phyloP scores from a whole-genome alignment of 2,329 filamentous ascomycete species.

The Hypoxylon rubiginosum region DNA sequence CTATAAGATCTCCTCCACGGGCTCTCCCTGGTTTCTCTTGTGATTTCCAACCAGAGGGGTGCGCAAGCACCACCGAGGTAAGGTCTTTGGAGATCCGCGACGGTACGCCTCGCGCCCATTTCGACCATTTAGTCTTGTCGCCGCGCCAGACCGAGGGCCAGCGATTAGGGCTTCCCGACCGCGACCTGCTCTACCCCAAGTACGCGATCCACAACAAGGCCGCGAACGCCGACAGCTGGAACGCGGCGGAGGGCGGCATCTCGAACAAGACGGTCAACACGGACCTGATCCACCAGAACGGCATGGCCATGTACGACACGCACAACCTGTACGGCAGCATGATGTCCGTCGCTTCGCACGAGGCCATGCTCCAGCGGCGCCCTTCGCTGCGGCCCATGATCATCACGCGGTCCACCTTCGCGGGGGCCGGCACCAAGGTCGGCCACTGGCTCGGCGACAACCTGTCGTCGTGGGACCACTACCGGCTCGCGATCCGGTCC shows the following conservation, averaged over 20 bases:
- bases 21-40: slow-evolving; percentile 77
- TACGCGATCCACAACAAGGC: slow-evolving; percentile 76
- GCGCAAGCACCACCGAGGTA: slow-evolving; percentile 49
- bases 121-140: slow-evolving; percentile 37
- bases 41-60: slow-evolving; percentile 73
- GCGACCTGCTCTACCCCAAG: slow-evolving; percentile 73
- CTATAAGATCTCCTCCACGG: slow-evolving; percentile 73
- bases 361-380: slow-evolving; percentile 75
- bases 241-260: slow-evolving; percentile 60
- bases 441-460: slow-evolving; percentile 74
- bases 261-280: slow-evolving; percentile 74
- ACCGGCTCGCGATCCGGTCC: slow-evolving; percentile 69
- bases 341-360: slow-evolving; percentile 76
- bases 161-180: slow-evolving; percentile 69
- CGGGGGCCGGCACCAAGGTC: slow-evolving; percentile 76
- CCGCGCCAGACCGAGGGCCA: slow-evolving; percentile 52
- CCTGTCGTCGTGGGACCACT: slow-evolving; percentile 68
- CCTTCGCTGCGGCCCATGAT: slow-evolving; percentile 75
- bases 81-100: slow-evolving; percentile 43
- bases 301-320: slow-evolving; percentile 77
- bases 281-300: slow-evolving; percentile 76
- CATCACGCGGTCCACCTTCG: slow-evolving; percentile 82
- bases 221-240: slow-evolving; percentile 58
- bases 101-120: slow-evolving; percentile 48
- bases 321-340: slow-evolving; percentile 83